phyloP scores from a whole-genome alignment of 352 stramenopile genomes.

The Phytopythium sindhum region DNA sequence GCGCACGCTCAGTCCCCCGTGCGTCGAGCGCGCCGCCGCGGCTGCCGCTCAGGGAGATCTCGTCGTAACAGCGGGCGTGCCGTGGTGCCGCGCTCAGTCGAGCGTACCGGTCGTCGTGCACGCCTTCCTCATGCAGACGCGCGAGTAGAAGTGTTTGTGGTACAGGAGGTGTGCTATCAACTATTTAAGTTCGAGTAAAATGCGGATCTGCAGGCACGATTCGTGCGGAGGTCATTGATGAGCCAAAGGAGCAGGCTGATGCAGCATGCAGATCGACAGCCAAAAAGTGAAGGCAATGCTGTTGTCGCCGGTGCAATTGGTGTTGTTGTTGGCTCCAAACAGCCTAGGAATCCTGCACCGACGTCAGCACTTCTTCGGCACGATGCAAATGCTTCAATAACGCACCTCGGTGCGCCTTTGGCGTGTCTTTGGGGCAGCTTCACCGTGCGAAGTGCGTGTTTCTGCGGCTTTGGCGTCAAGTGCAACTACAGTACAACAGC shows the following conservation, averaged over 20 bases:
- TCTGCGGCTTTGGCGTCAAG: conserved; percentile 1
- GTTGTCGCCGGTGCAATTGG: background rate
- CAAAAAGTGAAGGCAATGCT: too few relatives aligned
- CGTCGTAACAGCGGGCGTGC: background rate
- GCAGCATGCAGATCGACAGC: background rate
- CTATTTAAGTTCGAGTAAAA: background rate
- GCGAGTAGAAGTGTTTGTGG: background rate
- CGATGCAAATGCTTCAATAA: background rate
- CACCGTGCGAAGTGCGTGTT: background rate
- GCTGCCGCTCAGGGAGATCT: background rate
- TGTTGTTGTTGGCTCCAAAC: too few relatives aligned
- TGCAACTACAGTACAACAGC: background rate
- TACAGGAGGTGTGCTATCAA: background rate
- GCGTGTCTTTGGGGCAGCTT: conserved; percentile 1
- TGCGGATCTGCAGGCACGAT: background rate
- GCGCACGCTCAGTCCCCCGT: background rate
- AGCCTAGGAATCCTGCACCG: background rate
- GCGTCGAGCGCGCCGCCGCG: background rate
- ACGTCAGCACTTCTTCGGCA: background rate
- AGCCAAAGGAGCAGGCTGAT: too few relatives aligned
- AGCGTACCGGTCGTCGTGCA: conserved; percentile 3
- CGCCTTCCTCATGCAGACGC: conserved; percentile 6
- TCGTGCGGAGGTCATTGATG: background rate
- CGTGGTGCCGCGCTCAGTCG: conserved; percentile 7
- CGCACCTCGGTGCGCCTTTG: background rate